Evolutionary conservation across 768 basidiomycete genomes (phyloP).

Genomic region (Plicaturopsis crispa): DNA sequence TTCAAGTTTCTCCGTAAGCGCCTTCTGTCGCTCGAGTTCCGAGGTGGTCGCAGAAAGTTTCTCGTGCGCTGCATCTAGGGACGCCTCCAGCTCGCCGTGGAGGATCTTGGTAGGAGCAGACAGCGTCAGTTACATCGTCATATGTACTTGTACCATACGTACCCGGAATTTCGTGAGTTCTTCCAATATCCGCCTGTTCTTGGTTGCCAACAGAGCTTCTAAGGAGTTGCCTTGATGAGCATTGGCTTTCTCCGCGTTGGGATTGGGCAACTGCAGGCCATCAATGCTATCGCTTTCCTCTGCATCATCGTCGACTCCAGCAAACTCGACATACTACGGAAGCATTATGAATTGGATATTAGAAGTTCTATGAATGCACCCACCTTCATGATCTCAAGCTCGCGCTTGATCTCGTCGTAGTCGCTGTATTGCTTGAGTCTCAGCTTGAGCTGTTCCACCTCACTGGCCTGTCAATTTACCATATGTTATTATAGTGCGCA

Average conservation of each 20-base stretch:
- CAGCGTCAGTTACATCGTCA: conserved; percentile 1
- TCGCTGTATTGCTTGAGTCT: conserved; percentile 71
- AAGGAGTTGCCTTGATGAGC: conserved; percentile 73
- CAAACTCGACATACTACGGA: conserved; percentile 88
- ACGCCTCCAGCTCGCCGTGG: conserved; percentile 72
- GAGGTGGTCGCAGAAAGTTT: conserved; percentile 49
- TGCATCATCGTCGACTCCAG: conserved; percentile 74
- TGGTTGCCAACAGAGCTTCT: conserved; percentile 84
- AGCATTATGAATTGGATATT: background rate
- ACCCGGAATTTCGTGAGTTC: conserved; percentile 90
- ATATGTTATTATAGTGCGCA: background rate
- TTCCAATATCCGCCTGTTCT: conserved; percentile 89
- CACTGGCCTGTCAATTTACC: conserved; percentile 36
- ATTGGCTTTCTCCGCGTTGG: conserved; percentile 82
- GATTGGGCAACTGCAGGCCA: conserved; percentile 74
- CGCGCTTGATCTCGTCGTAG: conserved; percentile 97
- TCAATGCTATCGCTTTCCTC: conserved; percentile 43
- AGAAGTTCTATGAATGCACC: no score
- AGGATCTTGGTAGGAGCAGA: conserved; percentile 48
- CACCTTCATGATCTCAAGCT: conserved; percentile 98
- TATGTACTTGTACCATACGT: conserved; percentile 12
- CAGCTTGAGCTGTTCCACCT: conserved; percentile 61
- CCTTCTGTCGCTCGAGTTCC: conserved; percentile 72
- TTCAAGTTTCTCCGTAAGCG: conserved; percentile 86
- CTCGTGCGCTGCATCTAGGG: conserved; percentile 47